Evolutionary conservation across 23 red algal genomes (phyloP).

Genomic region (Porphyridium purpureum): DNA sequence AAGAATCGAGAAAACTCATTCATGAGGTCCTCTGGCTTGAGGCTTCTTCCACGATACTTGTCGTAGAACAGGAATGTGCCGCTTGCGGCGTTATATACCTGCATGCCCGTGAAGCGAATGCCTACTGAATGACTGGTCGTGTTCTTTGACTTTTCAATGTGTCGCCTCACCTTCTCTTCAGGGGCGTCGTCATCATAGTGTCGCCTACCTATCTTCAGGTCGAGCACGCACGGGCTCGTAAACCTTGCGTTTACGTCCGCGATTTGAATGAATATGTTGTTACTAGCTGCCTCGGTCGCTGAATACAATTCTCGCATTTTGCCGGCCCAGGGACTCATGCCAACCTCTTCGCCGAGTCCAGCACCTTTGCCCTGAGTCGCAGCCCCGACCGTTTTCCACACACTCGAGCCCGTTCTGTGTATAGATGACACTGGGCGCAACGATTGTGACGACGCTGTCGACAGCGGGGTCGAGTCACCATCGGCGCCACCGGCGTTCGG

Average conservation of each 20-base stretch:
- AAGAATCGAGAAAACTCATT: constrained; percentile 36
- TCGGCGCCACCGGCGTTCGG: too few species aligned
- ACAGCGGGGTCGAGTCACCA: too few species aligned
- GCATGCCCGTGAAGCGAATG: constrained; percentile 53
- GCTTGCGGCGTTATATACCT: constrained; percentile 20
- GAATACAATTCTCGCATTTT: background rate
- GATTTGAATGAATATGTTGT: constrained; percentile 17
- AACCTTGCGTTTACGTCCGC: constrained; percentile 52
- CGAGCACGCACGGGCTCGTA: constrained; percentile 48
- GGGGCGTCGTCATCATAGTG: constrained; percentile 86
- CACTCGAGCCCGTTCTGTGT: too few species aligned
- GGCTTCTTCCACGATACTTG: constrained; percentile 72
- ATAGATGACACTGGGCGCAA: too few species aligned
- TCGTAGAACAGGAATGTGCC: constrained; percentile 44
- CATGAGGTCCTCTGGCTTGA: constrained; percentile 17
- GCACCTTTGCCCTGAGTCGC: background rate
- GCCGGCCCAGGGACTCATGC: background rate
- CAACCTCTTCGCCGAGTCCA: background rate
- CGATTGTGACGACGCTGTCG: too few species aligned
- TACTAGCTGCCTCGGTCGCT: too few species aligned
- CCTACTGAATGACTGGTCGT: constrained; percentile 37
- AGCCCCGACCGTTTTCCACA: background rate
- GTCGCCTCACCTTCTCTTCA: constrained; percentile 26
- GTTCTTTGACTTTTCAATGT: constrained; percentile 20
- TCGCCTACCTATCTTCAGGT: constrained; percentile 62